These are phyloP conservation scores for Panaeolus papilionaceus DNA, from an alignment of 768 basidiomycete genomes.

Conservation along the genomic window DNA sequence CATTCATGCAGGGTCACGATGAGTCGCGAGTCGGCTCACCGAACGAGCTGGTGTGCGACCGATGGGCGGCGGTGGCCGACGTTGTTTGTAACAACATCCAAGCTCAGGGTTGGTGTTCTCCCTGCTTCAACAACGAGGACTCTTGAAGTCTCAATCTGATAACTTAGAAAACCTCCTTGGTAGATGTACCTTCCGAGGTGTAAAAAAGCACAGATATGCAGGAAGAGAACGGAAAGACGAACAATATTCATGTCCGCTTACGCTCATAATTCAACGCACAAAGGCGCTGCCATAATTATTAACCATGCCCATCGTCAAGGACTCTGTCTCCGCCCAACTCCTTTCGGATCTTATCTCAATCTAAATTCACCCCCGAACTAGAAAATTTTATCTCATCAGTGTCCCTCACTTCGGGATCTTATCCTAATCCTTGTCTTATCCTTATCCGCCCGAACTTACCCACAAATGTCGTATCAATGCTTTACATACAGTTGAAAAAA, in stretches of 20 bases:
- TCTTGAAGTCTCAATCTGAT: no score
- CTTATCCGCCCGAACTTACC: slow-evolving; percentile 6
- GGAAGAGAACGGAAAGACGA: background rate
- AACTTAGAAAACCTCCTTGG: no score
- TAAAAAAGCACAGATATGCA: background rate
- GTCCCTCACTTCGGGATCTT: background rate
- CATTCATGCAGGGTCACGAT: background rate
- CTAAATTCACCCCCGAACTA: slow-evolving; percentile 5
- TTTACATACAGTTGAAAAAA: background rate
- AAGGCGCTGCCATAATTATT: slow-evolving; percentile 3
- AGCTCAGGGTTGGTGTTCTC: background rate
- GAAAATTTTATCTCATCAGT: slow-evolving; percentile 14
- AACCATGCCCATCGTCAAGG: background rate
- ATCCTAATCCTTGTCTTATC: slow-evolving; percentile 9
- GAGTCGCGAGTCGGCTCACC: background rate
- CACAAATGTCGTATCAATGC: background rate
- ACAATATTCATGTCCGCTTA: background rate
- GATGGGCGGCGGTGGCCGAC: slow-evolving; percentile 8
- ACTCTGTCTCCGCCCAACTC: slow-evolving; percentile 7
- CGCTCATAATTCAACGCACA: background rate
- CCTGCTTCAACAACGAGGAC: background rate
- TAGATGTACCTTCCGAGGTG: no score
- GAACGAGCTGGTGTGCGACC: slow-evolving; percentile 9
- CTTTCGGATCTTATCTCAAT: slow-evolving; percentile 15
- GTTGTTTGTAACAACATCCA: background rate